A percentile compares a stretch with the other conserved stretches of the same genome.
Conservation (phyloP, 768 basidiomycete species). For the Exsudoporus frostii region DNA sequence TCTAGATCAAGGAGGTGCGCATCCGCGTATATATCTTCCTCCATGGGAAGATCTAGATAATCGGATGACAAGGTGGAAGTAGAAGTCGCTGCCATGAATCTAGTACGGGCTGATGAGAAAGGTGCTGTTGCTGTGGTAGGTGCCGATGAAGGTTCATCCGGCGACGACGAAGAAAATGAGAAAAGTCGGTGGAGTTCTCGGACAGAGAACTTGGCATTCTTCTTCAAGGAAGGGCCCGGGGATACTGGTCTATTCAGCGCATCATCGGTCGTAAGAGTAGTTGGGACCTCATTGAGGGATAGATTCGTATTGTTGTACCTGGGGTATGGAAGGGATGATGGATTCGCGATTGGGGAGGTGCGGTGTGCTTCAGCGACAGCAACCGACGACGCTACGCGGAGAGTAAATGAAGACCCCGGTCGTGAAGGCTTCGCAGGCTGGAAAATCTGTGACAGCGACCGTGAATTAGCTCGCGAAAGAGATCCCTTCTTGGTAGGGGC, state of each 20-base stretch:
- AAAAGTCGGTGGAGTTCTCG: constrained; percentile 36
- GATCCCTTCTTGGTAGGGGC: constrained; percentile 25
- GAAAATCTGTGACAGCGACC: constrained; percentile 33
- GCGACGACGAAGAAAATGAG: constrained; percentile 25
- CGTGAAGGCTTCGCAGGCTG: constrained; percentile 27
- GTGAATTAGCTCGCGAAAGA: constrained; percentile 25
- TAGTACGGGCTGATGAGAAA: background rate
- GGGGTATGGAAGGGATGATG: constrained; percentile 8
- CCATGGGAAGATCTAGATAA: constrained; percentile 17
- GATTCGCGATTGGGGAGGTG: background rate
- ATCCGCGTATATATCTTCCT: constrained; percentile 15
- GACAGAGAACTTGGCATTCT: constrained; percentile 31
- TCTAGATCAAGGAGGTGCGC: constrained; percentile 19
- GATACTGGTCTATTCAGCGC: constrained; percentile 27
- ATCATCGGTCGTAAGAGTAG: constrained; percentile 10
- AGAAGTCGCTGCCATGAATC: constrained; percentile 7
- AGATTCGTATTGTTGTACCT: constrained; percentile 27
- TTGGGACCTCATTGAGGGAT: constrained; percentile 15
- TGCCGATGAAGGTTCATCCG: constrained; percentile 3
- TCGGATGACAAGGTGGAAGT: constrained; percentile 12
- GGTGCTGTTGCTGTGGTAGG: constrained; percentile 1
- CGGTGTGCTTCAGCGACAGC: constrained; percentile 17
- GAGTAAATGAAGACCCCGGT: constrained; percentile 23
- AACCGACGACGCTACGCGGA: constrained; percentile 23
- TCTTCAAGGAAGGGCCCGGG: constrained; percentile 34